Base-by-base conservation (phyloP, 441 rosid species). In the Populus tomentosa region DNA sequence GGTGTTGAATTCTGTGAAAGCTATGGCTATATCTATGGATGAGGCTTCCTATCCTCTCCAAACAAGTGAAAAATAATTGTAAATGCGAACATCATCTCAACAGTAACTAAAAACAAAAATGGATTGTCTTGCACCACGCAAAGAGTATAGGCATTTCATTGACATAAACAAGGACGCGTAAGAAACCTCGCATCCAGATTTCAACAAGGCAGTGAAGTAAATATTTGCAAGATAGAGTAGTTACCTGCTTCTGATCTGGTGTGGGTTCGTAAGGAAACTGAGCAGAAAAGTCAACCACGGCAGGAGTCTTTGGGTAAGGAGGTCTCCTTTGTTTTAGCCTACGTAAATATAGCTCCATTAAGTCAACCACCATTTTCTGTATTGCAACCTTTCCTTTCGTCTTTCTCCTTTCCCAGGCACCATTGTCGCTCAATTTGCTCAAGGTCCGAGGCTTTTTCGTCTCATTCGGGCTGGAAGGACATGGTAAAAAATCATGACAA, bases 321-420 rank as follows among this genome's bases (percentile, higher is more conserved):
- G 88, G 88, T 78, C 99, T 86, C 84, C 79, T 94, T 84, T 94
- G 99, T 87, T 89, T 87, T 80, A 95, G 87, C 85, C 99, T 89
- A 71, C 92, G 95, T 75, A 95, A 87, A 86, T 95, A 95, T n/a
- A 95, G 87, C 88, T 95, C 99, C 99, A 94, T 92, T 83, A 95
- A 87, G 86, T 94, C 97, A 75, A 94, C 98, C 70, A 94, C 97
- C 98, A 95, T 95, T 84, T 94, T 95, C 87, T 95, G 99, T 74
- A 95, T 92, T 3, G 97, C 97, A 78, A 94, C 93, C 85, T 90
- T 95, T 36, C 99, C 97, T 85, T 95, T 95, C n/a, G 90, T 90
- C 91, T 95, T 95, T 83, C 94, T 89, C 86, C 84, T 92, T 84
- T 94, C 94, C 99, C 97, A 95, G 30, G 82, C 86, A 71, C 88